Evolutionary conservation across 139 green algal species (phyloP), one percentile per base, ranked within the genome.

Genomic region (Mychonastes homosphaera): DNA sequence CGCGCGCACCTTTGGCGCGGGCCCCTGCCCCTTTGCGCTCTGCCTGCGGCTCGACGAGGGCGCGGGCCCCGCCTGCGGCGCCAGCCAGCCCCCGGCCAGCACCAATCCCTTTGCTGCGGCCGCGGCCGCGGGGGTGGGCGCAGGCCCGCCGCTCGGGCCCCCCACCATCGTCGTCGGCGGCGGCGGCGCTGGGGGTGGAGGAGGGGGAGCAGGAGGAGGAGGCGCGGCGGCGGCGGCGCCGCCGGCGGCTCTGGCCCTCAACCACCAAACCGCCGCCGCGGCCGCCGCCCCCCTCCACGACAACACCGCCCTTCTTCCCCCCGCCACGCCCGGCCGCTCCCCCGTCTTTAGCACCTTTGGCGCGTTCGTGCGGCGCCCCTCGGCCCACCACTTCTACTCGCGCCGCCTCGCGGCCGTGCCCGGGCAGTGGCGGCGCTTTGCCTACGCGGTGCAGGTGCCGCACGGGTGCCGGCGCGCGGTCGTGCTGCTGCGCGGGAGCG

Each of bases 401-500:
- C 28, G 41, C 32, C 26, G 35, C 23, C 32, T 65, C 34, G 24
- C 28, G 16, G 46, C 49, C 26, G n/a, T 24, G 32, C 26, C 3
- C 19, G 58, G 46, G 15, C 44, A 12, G 16, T 64, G 58, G 58
- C 21, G 21, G 6, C 55, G 57, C 30, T 71, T 63, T 52, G 51
- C 49, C n/a, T 58, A 71, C 23, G 3, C 47, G 7, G 26, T 76
- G 53, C 46, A 38, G 1, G 15, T 45, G 26, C 69, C 69, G 3
- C 36, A n/a, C 15, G 69, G 69, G 35, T 66, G 40, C 40, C 26
- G 58, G 12, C 53, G 69, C 2, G 69, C 63, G 30, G 38, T 72
- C 4, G 58, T 72, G 27, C 46, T 76, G 34, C 63, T 76, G 53
- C 56, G 69, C 27, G 69, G 69, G 2, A n/a, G 69, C 23, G 43